These are phyloP conservation scores for Arabis alpina DNA, from an alignment of 345 rosid species.

Conservation along the genomic window DNA sequence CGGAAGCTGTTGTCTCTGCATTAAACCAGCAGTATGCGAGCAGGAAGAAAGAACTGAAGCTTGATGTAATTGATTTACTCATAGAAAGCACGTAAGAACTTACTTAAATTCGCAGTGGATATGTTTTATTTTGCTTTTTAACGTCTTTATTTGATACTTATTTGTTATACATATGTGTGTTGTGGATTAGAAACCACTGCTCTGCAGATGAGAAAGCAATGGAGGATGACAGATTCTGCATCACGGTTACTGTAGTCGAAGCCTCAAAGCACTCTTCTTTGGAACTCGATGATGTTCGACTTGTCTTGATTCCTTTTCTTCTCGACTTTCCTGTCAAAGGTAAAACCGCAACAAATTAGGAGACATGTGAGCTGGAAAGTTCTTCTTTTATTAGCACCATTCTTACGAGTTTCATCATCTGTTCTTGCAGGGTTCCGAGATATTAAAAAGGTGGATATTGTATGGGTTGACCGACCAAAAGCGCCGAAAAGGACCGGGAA, in stretches of 20 bases:
- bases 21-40: constrained; percentile 51
- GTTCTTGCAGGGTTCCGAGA: constrained; percentile 62
- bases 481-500: constrained; percentile 38
- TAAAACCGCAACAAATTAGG: neutral
- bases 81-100: constrained; percentile 66
- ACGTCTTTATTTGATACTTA: constrained; percentile 5
- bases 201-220: constrained; percentile 42
- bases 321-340: constrained; percentile 69
- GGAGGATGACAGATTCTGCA: constrained; percentile 58
- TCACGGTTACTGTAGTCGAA: constrained; percentile 56
- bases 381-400: constrained; percentile 18
- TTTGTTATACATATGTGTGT: constrained; percentile 24
- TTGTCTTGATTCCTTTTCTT: constrained; percentile 63
- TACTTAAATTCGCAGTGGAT: neutral
- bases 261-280: constrained; percentile 43
- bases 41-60: constrained; percentile 45
- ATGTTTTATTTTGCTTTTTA: neutral
- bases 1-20: constrained; percentile 52
- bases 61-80: constrained; percentile 44
- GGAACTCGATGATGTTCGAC: constrained; percentile 50
- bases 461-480: constrained; percentile 70
- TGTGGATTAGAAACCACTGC: constrained; percentile 37
- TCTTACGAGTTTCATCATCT: constrained; percentile 31
- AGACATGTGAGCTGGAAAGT: neutral
- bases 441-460: constrained; percentile 75